phyloP scores from a whole-genome alignment of 441 rosid species.

The Croton laevigatus region DNA sequence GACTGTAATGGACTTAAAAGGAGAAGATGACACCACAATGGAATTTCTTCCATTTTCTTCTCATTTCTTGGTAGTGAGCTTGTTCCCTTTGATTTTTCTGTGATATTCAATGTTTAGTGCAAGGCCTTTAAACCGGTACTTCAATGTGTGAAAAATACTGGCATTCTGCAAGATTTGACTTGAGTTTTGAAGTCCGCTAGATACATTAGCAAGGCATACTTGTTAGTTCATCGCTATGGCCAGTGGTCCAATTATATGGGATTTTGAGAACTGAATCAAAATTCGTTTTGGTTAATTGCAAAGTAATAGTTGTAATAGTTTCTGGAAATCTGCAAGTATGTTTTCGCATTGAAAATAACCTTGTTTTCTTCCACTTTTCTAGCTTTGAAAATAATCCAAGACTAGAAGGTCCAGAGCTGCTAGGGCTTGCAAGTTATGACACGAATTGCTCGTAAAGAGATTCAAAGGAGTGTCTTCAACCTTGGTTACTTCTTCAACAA shows the following conservation, averaged over 20 bases:
- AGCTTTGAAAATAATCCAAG: slow-evolving; percentile 93
- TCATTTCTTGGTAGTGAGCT: background rate
- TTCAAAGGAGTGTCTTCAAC: background rate
- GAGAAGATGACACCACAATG: background rate
- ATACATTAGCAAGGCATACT: background rate
- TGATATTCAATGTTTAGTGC: background rate
- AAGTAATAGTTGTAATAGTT: background rate
- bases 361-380: slow-evolving; percentile 19
- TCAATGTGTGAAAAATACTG: background rate
- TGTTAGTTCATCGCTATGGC: background rate
- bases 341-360: background rate
- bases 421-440: slow-evolving; percentile 90
- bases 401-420: slow-evolving; percentile 88
- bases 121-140: background rate
- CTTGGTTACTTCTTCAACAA: slow-evolving; percentile 18
- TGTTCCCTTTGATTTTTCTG: background rate
- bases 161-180: background rate
- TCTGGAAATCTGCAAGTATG: background rate
- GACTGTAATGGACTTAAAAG: background rate
- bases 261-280: background rate
- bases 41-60: background rate
- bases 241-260: background rate
- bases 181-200: background rate
- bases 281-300: background rate
- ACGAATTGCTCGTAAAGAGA: slow-evolving; percentile 69